These are phyloP conservation scores for Bondarzewia mesenterica DNA, from an alignment of 1,284 basidiomycete genomes.

Conservation along the genomic window DNA sequence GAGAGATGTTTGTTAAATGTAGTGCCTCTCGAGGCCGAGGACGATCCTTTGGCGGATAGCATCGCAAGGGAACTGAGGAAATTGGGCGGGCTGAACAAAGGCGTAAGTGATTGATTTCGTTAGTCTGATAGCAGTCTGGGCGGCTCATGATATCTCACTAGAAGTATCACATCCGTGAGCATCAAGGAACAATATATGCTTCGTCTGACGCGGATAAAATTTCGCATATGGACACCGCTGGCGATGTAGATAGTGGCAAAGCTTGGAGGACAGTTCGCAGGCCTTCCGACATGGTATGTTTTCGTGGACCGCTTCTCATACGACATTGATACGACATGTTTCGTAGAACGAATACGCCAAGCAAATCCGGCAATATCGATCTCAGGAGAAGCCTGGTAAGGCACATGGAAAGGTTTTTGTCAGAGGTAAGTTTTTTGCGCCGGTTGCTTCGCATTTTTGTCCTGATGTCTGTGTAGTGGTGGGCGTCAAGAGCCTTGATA, in stretches of 20 bases:
- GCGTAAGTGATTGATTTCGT: slow-evolving; percentile 29
- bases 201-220: slow-evolving; percentile 65
- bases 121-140: slow-evolving; percentile 3
- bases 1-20: slow-evolving; percentile 33
- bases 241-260: slow-evolving; percentile 74
- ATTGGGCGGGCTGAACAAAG: slow-evolving; percentile 40
- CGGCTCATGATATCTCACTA: slow-evolving; percentile 11
- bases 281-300: slow-evolving; percentile 85
- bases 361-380: slow-evolving; percentile 76
- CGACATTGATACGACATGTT: background rate
- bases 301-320: background rate
- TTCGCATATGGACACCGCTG: slow-evolving; percentile 59
- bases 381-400: slow-evolving; percentile 71
- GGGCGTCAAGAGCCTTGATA: slow-evolving; percentile 60
- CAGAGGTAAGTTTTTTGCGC: slow-evolving; percentile 46
- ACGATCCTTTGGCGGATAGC: slow-evolving; percentile 51
- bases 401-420: slow-evolving; percentile 91
- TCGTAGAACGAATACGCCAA: slow-evolving; percentile 84
- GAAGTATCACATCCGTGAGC: slow-evolving; percentile 63
- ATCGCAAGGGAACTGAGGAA: slow-evolving; percentile 64
- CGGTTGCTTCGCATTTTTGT: slow-evolving; percentile 1
- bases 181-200: slow-evolving; percentile 71
- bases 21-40: slow-evolving; percentile 30
- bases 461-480: slow-evolving; percentile 57
- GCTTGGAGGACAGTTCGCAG: slow-evolving; percentile 86